A percentile compares a stretch with the other conserved stretches of the same genome.
phyloP scores from a whole-genome alignment of 116 monocot species.

The Dioscorea cayenensis region DNA sequence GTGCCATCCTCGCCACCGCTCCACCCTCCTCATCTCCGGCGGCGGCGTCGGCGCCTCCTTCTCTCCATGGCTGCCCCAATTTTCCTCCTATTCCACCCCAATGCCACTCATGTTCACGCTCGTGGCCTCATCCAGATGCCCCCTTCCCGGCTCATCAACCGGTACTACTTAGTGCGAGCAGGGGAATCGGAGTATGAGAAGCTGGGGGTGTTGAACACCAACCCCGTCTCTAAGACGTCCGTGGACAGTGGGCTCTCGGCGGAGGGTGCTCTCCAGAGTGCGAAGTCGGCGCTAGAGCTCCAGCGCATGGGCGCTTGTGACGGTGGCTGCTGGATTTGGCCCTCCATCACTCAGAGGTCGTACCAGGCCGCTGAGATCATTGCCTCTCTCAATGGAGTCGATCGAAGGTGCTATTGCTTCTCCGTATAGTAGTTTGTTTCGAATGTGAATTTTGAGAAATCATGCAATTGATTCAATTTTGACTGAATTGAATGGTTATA shows the following conservation, averaged over 20 bases:
- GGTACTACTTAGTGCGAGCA: slow-evolving; percentile 63
- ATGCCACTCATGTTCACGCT: slow-evolving; percentile 14
- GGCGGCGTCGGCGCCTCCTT: slow-evolving; percentile 15
- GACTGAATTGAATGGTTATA: too few species aligned
- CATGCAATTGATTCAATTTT: too few species aligned
- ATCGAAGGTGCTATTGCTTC: slow-evolving; percentile 40
- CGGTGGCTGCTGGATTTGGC: slow-evolving; percentile 90
- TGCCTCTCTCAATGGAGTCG: slow-evolving; percentile 59
- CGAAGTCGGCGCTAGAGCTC: slow-evolving; percentile 48
- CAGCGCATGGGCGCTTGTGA: slow-evolving; percentile 65
- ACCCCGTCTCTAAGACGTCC: slow-evolving; percentile 83
- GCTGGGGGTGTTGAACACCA: slow-evolving; percentile 60
- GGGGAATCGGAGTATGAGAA: slow-evolving; percentile 82
- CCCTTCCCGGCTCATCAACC: slow-evolving; percentile 38
- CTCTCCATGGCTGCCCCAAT: neutral
- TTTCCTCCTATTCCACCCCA: slow-evolving; percentile 9
- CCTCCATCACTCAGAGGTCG: slow-evolving; percentile 85
- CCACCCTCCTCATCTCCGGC: neutral
- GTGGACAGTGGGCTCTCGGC: slow-evolving; percentile 74
- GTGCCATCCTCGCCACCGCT: neutral
- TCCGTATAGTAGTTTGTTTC: too few species aligned
- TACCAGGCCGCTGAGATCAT: slow-evolving; percentile 94
- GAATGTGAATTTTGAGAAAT: too few species aligned
- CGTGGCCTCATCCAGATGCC: slow-evolving; percentile 65
- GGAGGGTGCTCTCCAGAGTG: slow-evolving; percentile 48